Conservation (phyloP, 371 early-diverging fungal genomes). For the Mortierella sp. region DNA sequence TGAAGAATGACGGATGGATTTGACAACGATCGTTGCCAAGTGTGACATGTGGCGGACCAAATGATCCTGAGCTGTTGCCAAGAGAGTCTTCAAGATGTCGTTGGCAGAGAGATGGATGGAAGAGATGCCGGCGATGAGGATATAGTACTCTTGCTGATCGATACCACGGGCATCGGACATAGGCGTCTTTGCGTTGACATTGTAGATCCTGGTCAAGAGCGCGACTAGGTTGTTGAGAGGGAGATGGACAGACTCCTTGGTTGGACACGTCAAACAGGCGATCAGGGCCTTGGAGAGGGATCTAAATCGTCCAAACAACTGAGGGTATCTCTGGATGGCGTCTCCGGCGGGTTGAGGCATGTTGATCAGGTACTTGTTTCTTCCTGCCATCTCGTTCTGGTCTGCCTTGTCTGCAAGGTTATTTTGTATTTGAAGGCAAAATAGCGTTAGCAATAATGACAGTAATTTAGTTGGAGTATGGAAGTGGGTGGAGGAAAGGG, state of each 20-base stretch:
- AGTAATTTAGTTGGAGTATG: too few relatives aligned
- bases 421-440: too few relatives aligned
- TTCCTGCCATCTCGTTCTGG: constrained; percentile 32
- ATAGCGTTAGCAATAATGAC: too few relatives aligned
- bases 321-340: constrained; percentile 41
- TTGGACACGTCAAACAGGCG: constrained; percentile 44
- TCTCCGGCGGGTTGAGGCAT: constrained; percentile 34
- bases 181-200: constrained; percentile 34
- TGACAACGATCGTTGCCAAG: constrained; percentile 38
- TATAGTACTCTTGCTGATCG: constrained; percentile 47
- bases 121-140: constrained; percentile 33
- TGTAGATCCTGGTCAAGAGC: constrained; percentile 44
- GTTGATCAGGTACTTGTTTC: constrained; percentile 31
- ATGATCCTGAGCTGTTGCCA: constrained; percentile 45
- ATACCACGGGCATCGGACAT: constrained; percentile 50
- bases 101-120: constrained; percentile 34
- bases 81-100: constrained; percentile 31
- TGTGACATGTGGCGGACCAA: constrained; percentile 47
- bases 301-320: constrained; percentile 32
- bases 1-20: constrained; percentile 38
- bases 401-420: constrained; percentile 50
- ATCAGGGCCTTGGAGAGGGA: constrained; percentile 38
- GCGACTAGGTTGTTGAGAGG: constrained; percentile 51
- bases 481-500: too few relatives aligned
- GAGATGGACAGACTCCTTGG: constrained; percentile 47